Conservation (phyloP, 73 alveolate genomes). For the Diophrys sp. region DNA sequence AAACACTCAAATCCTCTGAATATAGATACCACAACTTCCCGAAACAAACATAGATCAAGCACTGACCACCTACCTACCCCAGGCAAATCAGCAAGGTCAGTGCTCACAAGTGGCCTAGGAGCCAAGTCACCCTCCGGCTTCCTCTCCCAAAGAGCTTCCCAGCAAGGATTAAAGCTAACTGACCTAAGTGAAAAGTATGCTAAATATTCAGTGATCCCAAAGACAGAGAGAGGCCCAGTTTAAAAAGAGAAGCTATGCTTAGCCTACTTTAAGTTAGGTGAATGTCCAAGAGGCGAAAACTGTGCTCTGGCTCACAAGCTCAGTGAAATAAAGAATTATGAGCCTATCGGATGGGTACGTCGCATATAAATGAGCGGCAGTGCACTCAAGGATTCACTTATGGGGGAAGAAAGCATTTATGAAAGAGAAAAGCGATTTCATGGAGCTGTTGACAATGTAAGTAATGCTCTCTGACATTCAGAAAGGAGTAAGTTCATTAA, state of each 20-base stretch:
- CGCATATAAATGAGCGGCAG: background rate
- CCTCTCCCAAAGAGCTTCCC: too few species aligned
- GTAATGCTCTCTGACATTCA: background rate
- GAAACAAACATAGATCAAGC: too few species aligned
- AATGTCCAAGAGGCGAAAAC: background rate
- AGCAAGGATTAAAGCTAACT: too few species aligned
- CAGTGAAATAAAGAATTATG: background rate
- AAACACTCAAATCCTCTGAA: too few species aligned
- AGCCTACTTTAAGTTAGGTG: conserved; percentile 1
- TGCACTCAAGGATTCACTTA: background rate
- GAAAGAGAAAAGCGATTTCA: background rate
- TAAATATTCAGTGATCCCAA: too few species aligned
- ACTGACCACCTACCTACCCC: too few species aligned
- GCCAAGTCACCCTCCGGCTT: too few species aligned
- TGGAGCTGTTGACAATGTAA: background rate
- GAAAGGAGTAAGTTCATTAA: background rate
- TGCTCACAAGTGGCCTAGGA: too few species aligned
- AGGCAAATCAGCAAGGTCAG: too few species aligned
- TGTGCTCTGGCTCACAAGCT: conserved; percentile 5
- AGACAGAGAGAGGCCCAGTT: too few species aligned
- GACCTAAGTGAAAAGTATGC: too few species aligned
- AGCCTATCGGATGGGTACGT: conserved; percentile 1
- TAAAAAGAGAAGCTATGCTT: conserved; percentile 2
- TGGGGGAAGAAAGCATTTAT: background rate
- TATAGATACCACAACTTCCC: too few species aligned